Evolutionary conservation across 2,329 filamentous ascomycete genomes (phyloP), one percentile per base, ranked within the genome.

Genomic region (Trichoderma harzianum): DNA sequence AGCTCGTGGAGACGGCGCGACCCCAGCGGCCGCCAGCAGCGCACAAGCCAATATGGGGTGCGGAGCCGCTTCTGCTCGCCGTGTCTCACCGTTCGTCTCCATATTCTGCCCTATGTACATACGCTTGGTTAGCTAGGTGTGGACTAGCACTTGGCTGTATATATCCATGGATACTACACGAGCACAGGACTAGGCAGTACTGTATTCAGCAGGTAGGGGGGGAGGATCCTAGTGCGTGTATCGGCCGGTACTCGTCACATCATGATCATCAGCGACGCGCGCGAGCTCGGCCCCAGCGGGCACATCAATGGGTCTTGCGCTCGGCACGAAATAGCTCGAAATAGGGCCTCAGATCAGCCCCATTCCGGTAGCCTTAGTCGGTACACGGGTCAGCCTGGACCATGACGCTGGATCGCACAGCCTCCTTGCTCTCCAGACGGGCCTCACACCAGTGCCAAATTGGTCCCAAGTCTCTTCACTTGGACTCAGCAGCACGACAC

Each of bases 51-150:
- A 30, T 60, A 71, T 66, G 62, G 69, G 58, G 70, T 71, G 70
- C 70, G 70, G 70, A 72, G 58, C 71, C 71, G 71, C 67, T 62
- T 51, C 26, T 70, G 57, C 71, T 63, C 71, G 71, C 67, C 71
- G 67, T 70, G 58, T 70, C 36, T 72, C 67, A 65, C 63, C 70
- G 63, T 71, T 53, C 70, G 61, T 66, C 67, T 70, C 67, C 67
- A 63, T 70, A 14, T 21, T 70, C 58, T 63, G 67, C 67, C 67
- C 57, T 70, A 63, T 34, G 43, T 43, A 60, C 16, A 43, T 47
- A 47, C 36, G 53, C 65, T 32, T 60, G 34, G 55, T 47, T 34
- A 58, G 36, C 65, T 26, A 58, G 39, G 39, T 43, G 39, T 32
- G 36, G 18, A 43, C 36, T 51, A 64, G 61, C 24, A 39, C 34